Evolutionary conservation across 2,329 filamentous ascomycete genomes (phyloP).

Genomic region (Pseudogymnoascus sp.): DNA sequence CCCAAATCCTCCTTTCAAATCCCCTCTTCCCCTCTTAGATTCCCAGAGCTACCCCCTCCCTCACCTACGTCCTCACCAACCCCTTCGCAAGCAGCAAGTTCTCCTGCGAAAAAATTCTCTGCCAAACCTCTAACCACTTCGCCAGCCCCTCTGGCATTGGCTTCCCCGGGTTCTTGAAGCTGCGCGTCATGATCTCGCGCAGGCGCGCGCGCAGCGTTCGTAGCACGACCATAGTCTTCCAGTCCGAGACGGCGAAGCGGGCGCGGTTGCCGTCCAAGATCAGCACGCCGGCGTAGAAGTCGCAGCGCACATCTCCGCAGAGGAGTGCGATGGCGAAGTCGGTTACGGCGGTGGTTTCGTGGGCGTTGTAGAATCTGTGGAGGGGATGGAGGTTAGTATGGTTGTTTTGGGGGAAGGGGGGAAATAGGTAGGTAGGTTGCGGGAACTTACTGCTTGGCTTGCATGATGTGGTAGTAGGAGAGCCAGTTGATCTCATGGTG

Average conservation of each 20-base stretch:
- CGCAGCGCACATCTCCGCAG: conserved; percentile 82
- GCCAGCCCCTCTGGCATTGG: conserved; percentile 58
- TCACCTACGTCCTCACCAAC: neutral
- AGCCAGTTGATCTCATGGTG: conserved; percentile 66
- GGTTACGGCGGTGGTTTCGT: conserved; percentile 75
- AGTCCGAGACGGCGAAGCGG: conserved; percentile 75
- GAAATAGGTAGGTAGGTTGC: neutral
- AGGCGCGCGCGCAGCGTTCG: conserved; percentile 70
- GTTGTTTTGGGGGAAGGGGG: neutral
- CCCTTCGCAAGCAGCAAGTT: conserved; percentile 7
- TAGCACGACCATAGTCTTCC: conserved; percentile 85
- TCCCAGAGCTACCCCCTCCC: too few relatives aligned
- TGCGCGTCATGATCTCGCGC: conserved; percentile 64
- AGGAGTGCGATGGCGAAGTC: conserved; percentile 77
- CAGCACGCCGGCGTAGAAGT: conserved; percentile 79
- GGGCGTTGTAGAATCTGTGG: conserved; percentile 70
- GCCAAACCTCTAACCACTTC: conserved; percentile 69
- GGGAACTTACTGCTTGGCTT: conserved; percentile 63
- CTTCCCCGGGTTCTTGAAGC: conserved; percentile 62
- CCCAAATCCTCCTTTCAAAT: neutral
- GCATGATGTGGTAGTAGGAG: conserved; percentile 97
- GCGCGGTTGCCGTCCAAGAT: conserved; percentile 81
- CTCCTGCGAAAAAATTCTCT: conserved; percentile 53
- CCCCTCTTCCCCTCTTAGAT: neutral
- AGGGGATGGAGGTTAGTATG: conserved; percentile 20